A percentile compares a stretch with the other conserved stretches of the same genome.
These are phyloP conservation scores for Onygenales sp. DNA, from an alignment of 2,329 filamentous ascomycete genomes.

Conservation along the genomic window DNA sequence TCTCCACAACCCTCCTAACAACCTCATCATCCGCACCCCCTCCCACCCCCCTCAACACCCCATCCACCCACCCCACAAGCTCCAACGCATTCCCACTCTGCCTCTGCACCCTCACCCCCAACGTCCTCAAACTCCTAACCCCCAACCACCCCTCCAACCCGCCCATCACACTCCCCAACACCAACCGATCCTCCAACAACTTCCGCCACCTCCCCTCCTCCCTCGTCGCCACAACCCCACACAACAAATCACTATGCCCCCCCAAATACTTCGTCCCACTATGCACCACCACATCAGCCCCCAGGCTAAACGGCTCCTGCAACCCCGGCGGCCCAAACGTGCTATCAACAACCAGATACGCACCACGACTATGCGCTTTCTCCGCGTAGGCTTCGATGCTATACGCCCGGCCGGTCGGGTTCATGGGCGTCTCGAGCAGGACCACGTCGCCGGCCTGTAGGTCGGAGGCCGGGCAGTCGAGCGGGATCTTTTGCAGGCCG, in stretches of 20 bases:
- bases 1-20: constrained; percentile 47
- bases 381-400: constrained; percentile 63
- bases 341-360: constrained; percentile 72
- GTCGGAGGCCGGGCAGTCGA: constrained; percentile 57
- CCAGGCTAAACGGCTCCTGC: constrained; percentile 72
- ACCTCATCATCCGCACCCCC: constrained; percentile 33
- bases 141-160: constrained; percentile 89
- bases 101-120: constrained; percentile 70
- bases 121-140: constrained; percentile 71
- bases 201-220: constrained; percentile 49
- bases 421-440: constrained; percentile 87
- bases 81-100: constrained; percentile 62
- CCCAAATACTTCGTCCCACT: constrained; percentile 93
- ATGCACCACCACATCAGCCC: constrained; percentile 84
- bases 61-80: constrained; percentile 64
- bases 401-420: constrained; percentile 75
- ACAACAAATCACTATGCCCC: constrained; percentile 88
- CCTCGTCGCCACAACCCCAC: constrained; percentile 66
- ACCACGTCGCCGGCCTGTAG: constrained; percentile 73
- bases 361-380: constrained; percentile 62
- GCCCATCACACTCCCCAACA: constrained; percentile 76
- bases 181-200: constrained; percentile 61
- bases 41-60: constrained; percentile 34
- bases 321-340: constrained; percentile 90
- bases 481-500: constrained; percentile 60